Conservation (phyloP, 73 alveolate genomes). For the Paramecium sexaurelia region DNA sequence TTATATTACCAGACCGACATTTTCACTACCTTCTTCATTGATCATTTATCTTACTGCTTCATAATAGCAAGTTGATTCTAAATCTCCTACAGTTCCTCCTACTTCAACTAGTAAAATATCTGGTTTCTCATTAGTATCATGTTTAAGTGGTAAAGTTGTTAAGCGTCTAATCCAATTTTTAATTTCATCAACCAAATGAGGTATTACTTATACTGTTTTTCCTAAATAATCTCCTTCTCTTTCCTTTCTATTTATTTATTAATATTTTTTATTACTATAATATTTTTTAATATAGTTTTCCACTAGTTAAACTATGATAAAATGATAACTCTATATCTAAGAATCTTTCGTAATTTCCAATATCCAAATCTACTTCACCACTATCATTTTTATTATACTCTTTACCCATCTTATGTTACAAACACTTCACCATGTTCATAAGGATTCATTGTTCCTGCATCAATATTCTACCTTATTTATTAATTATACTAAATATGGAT, state of each 20-base stretch:
- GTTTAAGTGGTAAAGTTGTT: constrained; percentile 30
- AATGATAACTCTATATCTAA: constrained; percentile 64
- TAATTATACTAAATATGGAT: constrained; percentile 73
- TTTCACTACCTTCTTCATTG: constrained; percentile 55
- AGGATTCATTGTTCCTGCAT: constrained; percentile 87
- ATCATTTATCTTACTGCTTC: constrained; percentile 72
- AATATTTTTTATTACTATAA: neutral
- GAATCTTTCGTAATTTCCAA: constrained; percentile 80
- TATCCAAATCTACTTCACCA: constrained; percentile 80
- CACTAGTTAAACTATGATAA: constrained; percentile 74
- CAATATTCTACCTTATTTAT: constrained; percentile 62
- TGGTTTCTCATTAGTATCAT: neutral
- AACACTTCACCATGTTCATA: constrained; percentile 82
- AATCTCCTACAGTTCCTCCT: constrained; percentile 85
- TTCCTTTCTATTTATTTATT: constrained; percentile 30
- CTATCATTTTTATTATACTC: neutral
- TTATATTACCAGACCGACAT: constrained; percentile 64
- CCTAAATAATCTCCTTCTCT: constrained; percentile 80
- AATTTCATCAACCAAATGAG: constrained; percentile 76
- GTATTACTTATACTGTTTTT: constrained; percentile 78
- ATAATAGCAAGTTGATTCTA: constrained; percentile 70
- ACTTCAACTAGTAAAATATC: constrained; percentile 78
- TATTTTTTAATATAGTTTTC: constrained; percentile 71
- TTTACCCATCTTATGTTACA: constrained; percentile 76
- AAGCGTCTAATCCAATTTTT: constrained; percentile 60